These are phyloP conservation scores for Gryganskiella cystojenkinii DNA, from an alignment of 192 early-diverging fungal species.

Conservation along the genomic window DNA sequence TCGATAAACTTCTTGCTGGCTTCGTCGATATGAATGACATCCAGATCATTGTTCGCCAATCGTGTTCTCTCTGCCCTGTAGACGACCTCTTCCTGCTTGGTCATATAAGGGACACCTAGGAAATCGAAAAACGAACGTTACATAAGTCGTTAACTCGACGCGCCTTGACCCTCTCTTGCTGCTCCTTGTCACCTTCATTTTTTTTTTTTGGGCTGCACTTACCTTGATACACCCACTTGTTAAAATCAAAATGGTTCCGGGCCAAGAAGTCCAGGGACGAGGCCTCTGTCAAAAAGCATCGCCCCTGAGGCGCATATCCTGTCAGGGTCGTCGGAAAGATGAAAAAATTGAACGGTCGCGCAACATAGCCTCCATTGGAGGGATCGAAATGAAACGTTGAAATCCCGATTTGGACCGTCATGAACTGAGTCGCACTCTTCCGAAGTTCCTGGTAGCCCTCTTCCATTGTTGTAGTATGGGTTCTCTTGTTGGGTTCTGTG, in stretches of 20 bases:
- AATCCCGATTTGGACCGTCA: conserved; percentile 86
- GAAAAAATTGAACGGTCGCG: conserved; percentile 90
- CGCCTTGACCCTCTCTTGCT: background rate
- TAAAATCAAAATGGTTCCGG: conserved; percentile 87
- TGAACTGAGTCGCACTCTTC: conserved; percentile 50
- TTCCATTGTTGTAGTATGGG: conserved; percentile 28
- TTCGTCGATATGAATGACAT: conserved; percentile 15
- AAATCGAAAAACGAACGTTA: background rate
- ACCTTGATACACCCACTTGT: conserved; percentile 84
- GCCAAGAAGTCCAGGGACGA: conserved; percentile 80
- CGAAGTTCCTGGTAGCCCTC: conserved; percentile 42
- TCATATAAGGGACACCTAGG: conserved; percentile 36
- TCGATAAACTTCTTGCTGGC: conserved; percentile 3
- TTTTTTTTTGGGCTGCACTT: conserved; percentile 15
- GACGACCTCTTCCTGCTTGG: conserved; percentile 18
- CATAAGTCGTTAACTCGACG: background rate
- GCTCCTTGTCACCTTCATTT: background rate
- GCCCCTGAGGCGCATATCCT: conserved; percentile 57
- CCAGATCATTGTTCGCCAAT: conserved; percentile 22
- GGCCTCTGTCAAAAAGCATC: conserved; percentile 58
- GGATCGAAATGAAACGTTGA: conserved; percentile 80
- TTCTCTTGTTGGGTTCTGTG: conserved; percentile 33
- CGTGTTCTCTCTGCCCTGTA: conserved; percentile 18
- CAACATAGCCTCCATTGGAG: conserved; percentile 67
- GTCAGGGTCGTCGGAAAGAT: conserved; percentile 77